phyloP scores from a whole-genome alignment of 139 green algal genomes.

The Closterium sp. region DNA sequence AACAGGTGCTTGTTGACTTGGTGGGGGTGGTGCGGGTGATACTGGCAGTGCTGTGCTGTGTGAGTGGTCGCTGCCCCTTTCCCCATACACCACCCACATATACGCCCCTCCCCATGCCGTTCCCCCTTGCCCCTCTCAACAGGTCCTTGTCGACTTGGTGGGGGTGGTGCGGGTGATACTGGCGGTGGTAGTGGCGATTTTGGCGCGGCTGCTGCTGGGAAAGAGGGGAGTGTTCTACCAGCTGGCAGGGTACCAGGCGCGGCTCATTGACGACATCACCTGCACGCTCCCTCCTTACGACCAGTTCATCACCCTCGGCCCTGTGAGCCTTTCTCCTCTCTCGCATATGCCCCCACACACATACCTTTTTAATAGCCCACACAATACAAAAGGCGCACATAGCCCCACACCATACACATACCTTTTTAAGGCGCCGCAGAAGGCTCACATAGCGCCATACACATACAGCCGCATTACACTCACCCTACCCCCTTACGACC shows the following conservation, averaged over 20 bases:
- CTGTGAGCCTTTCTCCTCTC: neutral
- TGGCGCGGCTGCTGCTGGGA: constrained; percentile 4
- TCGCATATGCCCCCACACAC: too few relatives aligned
- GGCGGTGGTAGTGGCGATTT: constrained; percentile 40
- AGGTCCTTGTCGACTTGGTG: constrained; percentile 51
- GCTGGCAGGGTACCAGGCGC: constrained; percentile 50
- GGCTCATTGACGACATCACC: constrained; percentile 19
- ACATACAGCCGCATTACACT: too few relatives aligned
- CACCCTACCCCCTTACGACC: constrained; percentile 42
- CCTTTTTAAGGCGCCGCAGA: too few relatives aligned
- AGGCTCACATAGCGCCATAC: too few relatives aligned
- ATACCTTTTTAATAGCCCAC: too few relatives aligned
- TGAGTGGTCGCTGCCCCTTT: too few relatives aligned
- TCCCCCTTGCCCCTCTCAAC: neutral
- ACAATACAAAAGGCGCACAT: too few relatives aligned
- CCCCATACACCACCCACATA: too few relatives aligned
- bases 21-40: constrained; percentile 47
- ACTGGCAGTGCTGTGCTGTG: constrained; percentile 33
- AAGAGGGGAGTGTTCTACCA: constrained; percentile 56
- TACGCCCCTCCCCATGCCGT: neutral
- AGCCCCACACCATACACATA: too few relatives aligned
- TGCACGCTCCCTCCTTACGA: constrained; percentile 55
- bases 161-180: constrained; percentile 44
- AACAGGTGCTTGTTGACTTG: constrained; percentile 47
- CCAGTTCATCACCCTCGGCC: constrained; percentile 52